Conservation (phyloP, 306 rosid genomes). For the Elaeagnus macrophylla region DNA sequence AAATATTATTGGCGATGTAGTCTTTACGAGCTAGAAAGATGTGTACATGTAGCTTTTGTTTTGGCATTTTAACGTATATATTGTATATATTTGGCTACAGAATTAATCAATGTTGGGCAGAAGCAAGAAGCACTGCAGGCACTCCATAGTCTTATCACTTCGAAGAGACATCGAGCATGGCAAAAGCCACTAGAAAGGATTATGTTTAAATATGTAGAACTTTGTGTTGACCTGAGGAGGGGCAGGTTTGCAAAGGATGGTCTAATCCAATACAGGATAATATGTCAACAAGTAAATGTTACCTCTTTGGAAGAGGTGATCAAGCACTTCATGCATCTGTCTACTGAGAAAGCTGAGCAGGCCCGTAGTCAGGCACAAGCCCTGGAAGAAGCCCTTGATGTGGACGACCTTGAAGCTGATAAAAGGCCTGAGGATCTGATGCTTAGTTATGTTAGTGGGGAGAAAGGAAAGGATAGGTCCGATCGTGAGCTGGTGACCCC, state of each 20-base stretch:
- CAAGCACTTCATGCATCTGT: constrained; percentile 91
- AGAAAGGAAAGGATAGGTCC: constrained; percentile 91
- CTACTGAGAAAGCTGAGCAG: constrained; percentile 96
- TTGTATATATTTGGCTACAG: constrained; percentile 27
- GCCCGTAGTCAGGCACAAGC: constrained; percentile 95
- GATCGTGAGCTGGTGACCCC: constrained; percentile 94
- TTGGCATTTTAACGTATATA: background rate
- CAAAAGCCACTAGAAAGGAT: constrained; percentile 86
- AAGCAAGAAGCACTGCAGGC: constrained; percentile 92
- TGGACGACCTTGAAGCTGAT: constrained; percentile 94
- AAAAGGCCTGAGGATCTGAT: constrained; percentile 93
- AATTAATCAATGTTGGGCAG: constrained; percentile 88
- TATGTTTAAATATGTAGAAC: constrained; percentile 92
- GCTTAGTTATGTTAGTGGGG: constrained; percentile 95
- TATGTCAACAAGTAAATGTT: constrained; percentile 95
- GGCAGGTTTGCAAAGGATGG: constrained; percentile 97
- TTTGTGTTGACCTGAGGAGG: constrained; percentile 80
- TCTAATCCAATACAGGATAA: constrained; percentile 89
- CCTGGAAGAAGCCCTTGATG: constrained; percentile 89
- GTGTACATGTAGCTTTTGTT: background rate
- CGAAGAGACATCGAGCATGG: constrained; percentile 90
- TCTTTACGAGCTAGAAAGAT: background rate
- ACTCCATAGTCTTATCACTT: constrained; percentile 84
- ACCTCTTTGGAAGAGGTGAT: constrained; percentile 92
- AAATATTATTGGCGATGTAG: background rate